A percentile compares a stretch with the other conserved stretches of the same genome.
Conservation (phyloP, 495 filamentous ascomycete genomes). For the Penicillium canescens region DNA sequence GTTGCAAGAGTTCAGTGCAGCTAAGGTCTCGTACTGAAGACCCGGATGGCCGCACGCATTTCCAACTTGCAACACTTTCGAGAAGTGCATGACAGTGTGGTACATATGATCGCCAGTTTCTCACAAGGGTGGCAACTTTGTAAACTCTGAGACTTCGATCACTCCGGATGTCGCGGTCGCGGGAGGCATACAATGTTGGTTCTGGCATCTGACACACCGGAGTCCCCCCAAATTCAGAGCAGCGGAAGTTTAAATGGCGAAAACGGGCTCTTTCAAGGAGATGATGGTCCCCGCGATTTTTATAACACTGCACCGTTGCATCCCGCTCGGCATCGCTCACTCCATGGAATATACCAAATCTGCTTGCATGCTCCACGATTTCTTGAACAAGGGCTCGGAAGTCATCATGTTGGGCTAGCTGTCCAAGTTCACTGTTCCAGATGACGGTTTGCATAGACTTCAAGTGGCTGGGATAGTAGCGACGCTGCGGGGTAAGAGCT, state of each 20-base stretch:
- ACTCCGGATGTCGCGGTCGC: conserved; percentile 7
- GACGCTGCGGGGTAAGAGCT: conserved; percentile 45
- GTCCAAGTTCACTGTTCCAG: conserved; percentile 44
- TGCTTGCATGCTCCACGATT: conserved; percentile 38
- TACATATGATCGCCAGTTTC: conserved; percentile 9
- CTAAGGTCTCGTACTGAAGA: not conserved
- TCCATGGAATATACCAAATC: conserved; percentile 9
- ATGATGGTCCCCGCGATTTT: conserved; percentile 14
- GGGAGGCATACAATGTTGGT: conserved; percentile 19
- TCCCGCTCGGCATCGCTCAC: not conserved
- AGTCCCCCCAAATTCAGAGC: conserved; percentile 49
- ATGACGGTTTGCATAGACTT: conserved; percentile 45
- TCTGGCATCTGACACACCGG: conserved; percentile 34
- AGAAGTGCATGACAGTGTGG: not conserved
- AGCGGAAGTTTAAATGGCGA: conserved; percentile 43
- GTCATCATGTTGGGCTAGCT: conserved; percentile 50
- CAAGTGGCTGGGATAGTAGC: conserved; percentile 54
- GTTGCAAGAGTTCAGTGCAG: conserved; percentile 5
- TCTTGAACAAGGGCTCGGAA: conserved; percentile 39
- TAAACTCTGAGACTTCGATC: conserved; percentile 13
- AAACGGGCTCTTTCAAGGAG: conserved; percentile 44
- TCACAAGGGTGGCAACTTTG: conserved; percentile 14
- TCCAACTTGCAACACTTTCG: conserved; percentile 4
- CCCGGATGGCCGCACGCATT: not conserved
- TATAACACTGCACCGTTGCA: conserved; percentile 4